Evolutionary conservation across 495 filamentous ascomycete species (phyloP).

Genomic region (Podospora appendiculata): DNA sequence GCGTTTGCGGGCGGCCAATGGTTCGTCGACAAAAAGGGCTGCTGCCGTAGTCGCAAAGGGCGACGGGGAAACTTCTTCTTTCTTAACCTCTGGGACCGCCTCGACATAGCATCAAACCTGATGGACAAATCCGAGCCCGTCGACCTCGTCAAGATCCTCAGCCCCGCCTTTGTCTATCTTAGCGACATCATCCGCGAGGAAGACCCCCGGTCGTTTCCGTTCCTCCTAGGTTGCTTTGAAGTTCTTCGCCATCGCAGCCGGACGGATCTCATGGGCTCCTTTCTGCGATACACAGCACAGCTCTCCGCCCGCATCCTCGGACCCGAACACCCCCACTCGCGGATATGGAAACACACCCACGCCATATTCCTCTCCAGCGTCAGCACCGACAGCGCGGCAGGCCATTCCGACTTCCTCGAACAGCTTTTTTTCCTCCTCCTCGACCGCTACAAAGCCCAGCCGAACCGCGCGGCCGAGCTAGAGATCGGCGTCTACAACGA

Average conservation of each 20-base stretch:
- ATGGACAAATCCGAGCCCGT: constrained; percentile 1
- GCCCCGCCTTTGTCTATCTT: constrained; percentile 1
- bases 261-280: neutral
- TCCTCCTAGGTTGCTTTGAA: constrained; percentile 1
- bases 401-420: neutral
- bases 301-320: neutral
- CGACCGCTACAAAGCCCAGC: neutral
- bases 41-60: neutral
- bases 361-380: neutral
- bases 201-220: constrained; percentile 1
- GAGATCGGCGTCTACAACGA: too few relatives aligned
- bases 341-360: neutral
- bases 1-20: neutral
- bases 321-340: neutral
- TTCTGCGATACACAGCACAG: constrained; percentile 1
- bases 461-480: too few relatives aligned
- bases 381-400: neutral
- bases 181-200: constrained; percentile 3
- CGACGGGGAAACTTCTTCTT: neutral
- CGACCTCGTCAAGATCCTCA: constrained; percentile 2
- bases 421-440: neutral
- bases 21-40: neutral
- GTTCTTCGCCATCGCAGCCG: neutral
- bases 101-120: neutral
- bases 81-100: neutral